Evolutionary conservation across 2,329 filamentous ascomycete species (phyloP), one percentile per base, ranked within the genome.

Genomic region (Aspergillus brunneoviolaceus): DNA sequence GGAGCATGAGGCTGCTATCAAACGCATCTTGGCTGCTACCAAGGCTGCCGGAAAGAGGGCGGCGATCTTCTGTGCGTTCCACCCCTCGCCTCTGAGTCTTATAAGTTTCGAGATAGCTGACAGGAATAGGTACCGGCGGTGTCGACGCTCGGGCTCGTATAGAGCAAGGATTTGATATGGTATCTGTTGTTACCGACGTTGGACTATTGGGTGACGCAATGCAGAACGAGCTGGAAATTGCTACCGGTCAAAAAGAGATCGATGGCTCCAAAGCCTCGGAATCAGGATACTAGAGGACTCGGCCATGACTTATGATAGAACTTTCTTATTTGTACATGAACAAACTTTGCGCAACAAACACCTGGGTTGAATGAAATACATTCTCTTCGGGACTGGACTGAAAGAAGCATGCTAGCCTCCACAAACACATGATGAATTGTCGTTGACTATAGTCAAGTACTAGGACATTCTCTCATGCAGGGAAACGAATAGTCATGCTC

Each of bases 1-100:
- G 35, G 75, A 77, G 64, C 76, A 77, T 61, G 76, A 77, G 60
- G 73, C 73, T 29, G 74, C 74, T 45, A 79, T 79, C 39, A 68
- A 75, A 49, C 71, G 71, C 10, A 72, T 73, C 47, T 55, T 76
- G 51, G 62, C 65, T 25, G 76, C 76, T 3, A 71, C 73, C 21
- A 69, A 73, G 58, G 66, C 66, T 2, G 69, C 72, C 4, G 74
- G 76, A 53, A 79, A 78, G 67, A 76, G 69, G 62, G 74, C 74
- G 27, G 76, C 76, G 49, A 78, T 79, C 31, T 79, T 78, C 67
- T 78, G 76, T 74, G 69, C n/a, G 68, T 69, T 35, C 25, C 33
- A 19, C 14, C 16, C n/a, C 3, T 2, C 16, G n/a, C 2, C 5
- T n/a, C n/a, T 33, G 2, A 7, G 50, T 9, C 6, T 3, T 23